Evolutionary conservation across 495 filamentous ascomycete species (phyloP), one percentile per base, ranked within the genome.

Genomic region (Talaromyces wortmannii): DNA sequence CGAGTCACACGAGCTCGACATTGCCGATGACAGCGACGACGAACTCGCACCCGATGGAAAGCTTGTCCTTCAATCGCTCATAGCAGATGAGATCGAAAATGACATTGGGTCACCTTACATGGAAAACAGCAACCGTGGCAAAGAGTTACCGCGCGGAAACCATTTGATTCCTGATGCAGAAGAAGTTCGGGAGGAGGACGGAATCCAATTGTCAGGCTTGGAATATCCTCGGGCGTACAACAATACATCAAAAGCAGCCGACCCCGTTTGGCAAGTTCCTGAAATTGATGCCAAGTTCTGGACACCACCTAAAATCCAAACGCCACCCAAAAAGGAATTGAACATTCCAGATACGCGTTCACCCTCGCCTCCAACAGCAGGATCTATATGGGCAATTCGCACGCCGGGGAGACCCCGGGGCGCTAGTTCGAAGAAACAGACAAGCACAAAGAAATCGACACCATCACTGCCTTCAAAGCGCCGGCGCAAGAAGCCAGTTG

Each of bases 241-340:
- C 13, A 13, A 8, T 8, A 13, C 13, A 40, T 40, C 8, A 8
- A 13, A 40, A 13, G 36, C 13, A 5, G 60, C 61, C 51, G 67
- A 70, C 43, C 62, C 63, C 4, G 52, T 62, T 55, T 76, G 74
- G 74, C 66, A 63, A 48, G 70, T 70, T 53, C 74, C 74, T 57
- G 71, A 75, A 10, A 62, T 77, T 48, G 63, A 65, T 48, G 51
- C 42, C 23, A 52, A 59, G 6, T 68, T 74, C 47, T 65, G 65
- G 48, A 76, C 72, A 10, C 74, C 74, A 16, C 63, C 60, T 17
- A 50, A 56, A 7, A 59, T 63, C 44, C 62, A 56, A 52, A 47
- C 63, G 31, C 57, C 46, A 29, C 48, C 55, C 4, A 62, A 61
- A 29, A 33, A 59, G 32, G 36, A 45, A 29, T n/a, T 46, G 40